Percentiles rank a stretch among this genome's conserved stretches.
Evolutionary conservation across 306 rosid species (phyloP).

Genomic region (Castanopsis chinensis): DNA sequence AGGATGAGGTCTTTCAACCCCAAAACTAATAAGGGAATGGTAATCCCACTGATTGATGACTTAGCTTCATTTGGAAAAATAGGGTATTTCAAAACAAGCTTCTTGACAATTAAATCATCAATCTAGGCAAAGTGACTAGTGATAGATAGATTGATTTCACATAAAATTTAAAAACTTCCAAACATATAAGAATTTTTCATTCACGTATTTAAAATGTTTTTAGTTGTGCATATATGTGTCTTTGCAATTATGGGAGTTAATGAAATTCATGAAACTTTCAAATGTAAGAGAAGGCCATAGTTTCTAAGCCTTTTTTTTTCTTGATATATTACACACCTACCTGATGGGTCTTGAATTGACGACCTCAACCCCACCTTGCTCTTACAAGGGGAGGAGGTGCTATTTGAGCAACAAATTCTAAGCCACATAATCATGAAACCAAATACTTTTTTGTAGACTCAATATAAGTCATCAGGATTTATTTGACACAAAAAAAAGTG

Average conservation of each 20-base stretch:
- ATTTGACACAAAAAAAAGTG: neutral
- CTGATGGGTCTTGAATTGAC: no score
- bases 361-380: no score
- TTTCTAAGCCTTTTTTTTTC: no score
- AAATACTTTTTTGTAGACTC: neutral
- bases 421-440: neutral
- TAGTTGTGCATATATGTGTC: neutral
- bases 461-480: neutral
- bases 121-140: neutral
- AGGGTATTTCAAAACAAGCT: neutral
- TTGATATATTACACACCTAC: no score
- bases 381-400: no score
- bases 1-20: neutral
- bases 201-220: neutral
- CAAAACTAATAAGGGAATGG: neutral
- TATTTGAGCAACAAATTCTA: neutral
- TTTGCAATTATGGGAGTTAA: neutral
- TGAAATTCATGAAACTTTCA: neutral
- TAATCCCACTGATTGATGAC: neutral
- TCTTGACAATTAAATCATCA: neutral
- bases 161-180: neutral
- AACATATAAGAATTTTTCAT: neutral
- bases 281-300: neutral
- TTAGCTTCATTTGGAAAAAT: neutral
- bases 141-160: neutral